Evolutionary conservation across 768 basidiomycete genomes (phyloP), one percentile per base, ranked within the genome.

Genomic region (Lyophyllum decastes): DNA sequence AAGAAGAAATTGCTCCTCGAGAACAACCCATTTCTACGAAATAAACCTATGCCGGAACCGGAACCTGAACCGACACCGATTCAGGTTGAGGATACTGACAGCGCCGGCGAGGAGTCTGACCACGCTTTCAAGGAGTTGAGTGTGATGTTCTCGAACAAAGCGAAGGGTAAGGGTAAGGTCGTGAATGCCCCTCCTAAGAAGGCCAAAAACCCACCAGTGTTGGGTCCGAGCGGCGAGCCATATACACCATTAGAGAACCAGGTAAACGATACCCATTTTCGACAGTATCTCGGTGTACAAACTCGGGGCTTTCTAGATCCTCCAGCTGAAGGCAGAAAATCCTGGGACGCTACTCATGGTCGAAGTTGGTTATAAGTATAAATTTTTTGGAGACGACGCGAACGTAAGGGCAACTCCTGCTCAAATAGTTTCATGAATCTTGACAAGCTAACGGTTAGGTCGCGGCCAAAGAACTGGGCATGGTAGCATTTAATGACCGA

Each of bases 381-480:
- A 78, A 52, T 94, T 95, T 70, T 94, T 87, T 64, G 88, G 85
- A 49, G 87, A 94, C 21, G 94, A 95, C 65, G 94, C 94, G 0
- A 84, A 85, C 77, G 91, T 87, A 50, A 38, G 69, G 58, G 17
- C 33, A 49, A 24, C 19, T 27, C 26, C 52, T 33, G 16, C 41
- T 12, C 30, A 30, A 11, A 21, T 44, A 40, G 40, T 12, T 17
- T 43, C 49, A 49, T 45, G 51, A 52, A 26, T 33, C 22, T 27
- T 63, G 48, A 54, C 46, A 19, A 26, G 11, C 22, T 54, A 14
- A n/a, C n/a, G 30, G 30, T 30, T 55, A 92, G 90, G 78, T 85
- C 4, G 93, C 90, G 16, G 83, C 86, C 4, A 84, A 82, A 69
- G 89, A 88, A 64, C 80, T 95, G 27, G 90, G 91, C 46, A 90